Evolutionary conservation across 1,139 yeast genomes (phyloP), one percentile per base, ranked within the genome.

Genomic region (Lodderomyces parapsilosis): DNA sequence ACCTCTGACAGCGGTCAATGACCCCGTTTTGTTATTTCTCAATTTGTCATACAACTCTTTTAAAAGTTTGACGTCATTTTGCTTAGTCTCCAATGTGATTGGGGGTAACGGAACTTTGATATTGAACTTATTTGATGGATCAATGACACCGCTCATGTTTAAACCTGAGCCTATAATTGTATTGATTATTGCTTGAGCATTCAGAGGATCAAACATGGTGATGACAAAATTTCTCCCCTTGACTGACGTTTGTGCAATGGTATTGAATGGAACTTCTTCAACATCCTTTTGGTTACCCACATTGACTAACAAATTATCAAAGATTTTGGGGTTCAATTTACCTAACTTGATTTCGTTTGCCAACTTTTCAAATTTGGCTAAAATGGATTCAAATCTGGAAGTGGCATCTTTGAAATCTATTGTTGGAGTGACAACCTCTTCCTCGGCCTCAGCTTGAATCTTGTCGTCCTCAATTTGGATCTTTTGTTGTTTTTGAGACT

Each of bases 171-270:
- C 84, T 48, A 89, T 62, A 33, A 91, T 81, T 0, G 90, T 74
- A 47, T 88, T 81, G 38, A 85, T 74, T 22, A 91, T 78, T 49
- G 78, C 74, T 56, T 87, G 86, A 22, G 81, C 75, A 52, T 87
- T 76, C 41, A 70, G 70, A 9, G 96, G 94, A 55, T 90, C 96
- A 61, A 84, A 91, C 2, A 90, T 93, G 0, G 96, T 89, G 24
- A 91, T 76, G 38, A 80, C 66, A 41, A 86, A 71, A 46, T 81
- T 74, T 54, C 88, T 74, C 9, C 93, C 93, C 54, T 88, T 86
- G 42, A 83, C 57, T 0, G 88, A 74, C 6, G 95, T 82, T 48
- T 87, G 86, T 0, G 97, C 96, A 25, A 90, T 63, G 7, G 81
- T 72, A 4, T 78, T 74, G 57, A 84, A 85, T 6, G 71, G 73